Conservation (phyloP, 2,329 filamentous ascomycete species). For the Microcyclospora pomicola region DNA sequence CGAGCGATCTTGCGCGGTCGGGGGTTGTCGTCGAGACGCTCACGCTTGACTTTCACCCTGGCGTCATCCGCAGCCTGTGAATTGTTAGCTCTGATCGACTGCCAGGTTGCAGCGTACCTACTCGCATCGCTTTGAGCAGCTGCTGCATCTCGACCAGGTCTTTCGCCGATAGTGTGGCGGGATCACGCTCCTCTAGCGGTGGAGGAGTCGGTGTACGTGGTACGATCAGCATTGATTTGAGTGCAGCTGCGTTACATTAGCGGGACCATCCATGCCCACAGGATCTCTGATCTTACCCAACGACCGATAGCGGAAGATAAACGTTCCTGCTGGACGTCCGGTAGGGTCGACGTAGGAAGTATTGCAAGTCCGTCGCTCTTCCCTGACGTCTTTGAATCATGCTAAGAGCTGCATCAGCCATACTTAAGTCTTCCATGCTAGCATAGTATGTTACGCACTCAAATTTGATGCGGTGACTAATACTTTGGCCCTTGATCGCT, state of each 20-base stretch:
- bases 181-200: constrained; percentile 9
- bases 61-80: background rate
- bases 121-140: constrained; percentile 1
- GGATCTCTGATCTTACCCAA: constrained; percentile 5
- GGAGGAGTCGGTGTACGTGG: constrained; percentile 10
- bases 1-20: constrained; percentile 9
- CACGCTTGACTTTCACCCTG: constrained; percentile 9
- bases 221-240: constrained; percentile 12
- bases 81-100: background rate
- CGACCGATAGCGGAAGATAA: constrained; percentile 14
- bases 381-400: no score
- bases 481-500: constrained; percentile 9
- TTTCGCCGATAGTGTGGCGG: constrained; percentile 2
- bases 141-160: constrained; percentile 8
- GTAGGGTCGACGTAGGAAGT: no score
- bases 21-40: constrained; percentile 5
- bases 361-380: no score
- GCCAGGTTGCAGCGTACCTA: background rate
- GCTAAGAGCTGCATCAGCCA: no score
- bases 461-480: constrained; percentile 9
- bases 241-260: no score
- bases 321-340: no score
- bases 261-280: no score
- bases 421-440: no score
- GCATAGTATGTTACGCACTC: no score